Evolutionary conservation across 768 basidiomycete genomes (phyloP), one percentile per base, ranked within the genome.

Genomic region (Serendipita sp.): DNA sequence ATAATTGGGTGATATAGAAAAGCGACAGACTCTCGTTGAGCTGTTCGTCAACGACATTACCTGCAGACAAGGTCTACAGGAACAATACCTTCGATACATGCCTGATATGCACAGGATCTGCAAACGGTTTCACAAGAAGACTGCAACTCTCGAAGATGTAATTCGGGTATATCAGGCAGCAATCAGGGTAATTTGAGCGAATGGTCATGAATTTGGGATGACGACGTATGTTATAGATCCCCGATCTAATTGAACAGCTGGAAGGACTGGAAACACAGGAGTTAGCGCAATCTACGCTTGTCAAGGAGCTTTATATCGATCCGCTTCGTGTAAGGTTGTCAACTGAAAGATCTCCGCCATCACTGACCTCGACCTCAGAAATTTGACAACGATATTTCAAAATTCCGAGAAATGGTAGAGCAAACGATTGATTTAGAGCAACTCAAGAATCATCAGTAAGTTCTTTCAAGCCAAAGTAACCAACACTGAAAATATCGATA

Each of bases 161-260:
- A 92, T 98, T 8, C 83, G 95, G 1, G 87, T 95, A 0, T 97
- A 97, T 71, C 95, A 99, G 72, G 92, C 94, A 0, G 84, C 93
- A 1, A 73, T 88, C 29, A 89, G 89, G 77, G 91, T 91, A 64
- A 53, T 40, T 72, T 64, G 5, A 23, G 18, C 23, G 23, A 23
- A 23, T 31, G 8, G 53, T 16, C 23, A 40, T 29, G 15, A 23
- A n/a, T 60, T 46, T n/a, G 29, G 11, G 60, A 50, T 64, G 13
- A 48, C 65, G 27, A 15, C 48, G 8, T 46, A 33, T 63, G 44
- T 58, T 50, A 3, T 43, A 94, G 87, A 74, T 96, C 18, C 85
- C 89, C 2, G 87, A 85, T 29, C 76, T 97, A 67, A 79, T 89
- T 37, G 81, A 83, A 65, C 70, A 78, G 2, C 75, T 97, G 3